Conservation (phyloP, 257 asterid species). For the Craterostigma plantagineum region DNA sequence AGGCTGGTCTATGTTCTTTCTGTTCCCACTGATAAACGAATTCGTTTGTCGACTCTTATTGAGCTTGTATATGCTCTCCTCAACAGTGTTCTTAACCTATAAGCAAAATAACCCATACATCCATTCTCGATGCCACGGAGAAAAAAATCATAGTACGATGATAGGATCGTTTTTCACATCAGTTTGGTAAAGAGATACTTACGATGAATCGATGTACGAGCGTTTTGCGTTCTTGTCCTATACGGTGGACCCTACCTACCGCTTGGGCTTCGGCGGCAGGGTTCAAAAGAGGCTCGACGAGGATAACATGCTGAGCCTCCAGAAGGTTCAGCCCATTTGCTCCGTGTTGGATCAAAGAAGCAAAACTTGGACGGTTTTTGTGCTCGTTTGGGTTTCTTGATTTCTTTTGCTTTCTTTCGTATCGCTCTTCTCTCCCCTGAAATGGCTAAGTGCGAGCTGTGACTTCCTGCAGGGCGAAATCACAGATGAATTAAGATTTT, state of each 20-base stretch:
- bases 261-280: conserved; percentile 99
- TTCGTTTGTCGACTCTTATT: conserved; percentile 57
- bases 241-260: conserved; percentile 90
- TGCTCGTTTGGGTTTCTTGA: conserved; percentile 14
- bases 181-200: conserved; percentile 11
- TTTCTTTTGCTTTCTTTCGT: conserved; percentile 19
- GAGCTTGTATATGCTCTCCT: conserved; percentile 75
- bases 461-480: conserved; percentile 44
- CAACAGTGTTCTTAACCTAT: conserved; percentile 81
- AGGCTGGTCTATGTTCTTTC: conserved; percentile 85
- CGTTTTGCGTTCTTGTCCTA: conserved; percentile 76
- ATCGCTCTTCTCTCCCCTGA: conserved; percentile 51
- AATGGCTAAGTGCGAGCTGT: conserved; percentile 61
- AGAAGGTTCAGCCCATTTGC: conserved; percentile 92
- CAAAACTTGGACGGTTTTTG: conserved; percentile 49
- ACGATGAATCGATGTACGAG: conserved; percentile 89
- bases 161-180: not conserved
- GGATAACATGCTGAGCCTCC: conserved; percentile 93
- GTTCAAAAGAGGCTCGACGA: conserved; percentile 83
- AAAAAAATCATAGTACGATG: no score
- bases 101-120: conserved; percentile 5
- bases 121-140: not conserved
- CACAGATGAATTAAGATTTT: not conserved
- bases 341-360: conserved; percentile 84
- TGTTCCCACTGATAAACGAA: conserved; percentile 68